Base-by-base conservation (phyloP, 2,329 filamentous ascomycete genomes). In the Colletotrichum kahawae region DNA sequence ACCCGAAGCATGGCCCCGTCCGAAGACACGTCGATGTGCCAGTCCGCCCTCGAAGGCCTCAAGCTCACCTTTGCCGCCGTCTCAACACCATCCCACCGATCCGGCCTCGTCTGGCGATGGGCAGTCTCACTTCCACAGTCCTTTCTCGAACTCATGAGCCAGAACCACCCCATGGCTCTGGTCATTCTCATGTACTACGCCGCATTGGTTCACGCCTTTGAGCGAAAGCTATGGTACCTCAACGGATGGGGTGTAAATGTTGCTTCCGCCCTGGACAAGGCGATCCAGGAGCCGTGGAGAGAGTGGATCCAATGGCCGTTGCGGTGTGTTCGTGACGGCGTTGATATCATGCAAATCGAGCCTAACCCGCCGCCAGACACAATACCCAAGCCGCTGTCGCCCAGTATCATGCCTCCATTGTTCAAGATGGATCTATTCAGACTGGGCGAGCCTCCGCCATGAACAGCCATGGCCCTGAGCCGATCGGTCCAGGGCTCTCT, bases 101-200 rank as follows among this genome's bases (percentile, higher is more conserved):
- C 60, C 10, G 73, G 73, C n/a, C 69, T 75, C 2, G 73, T 78
- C 24, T 78, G 77, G 77, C 67, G 63, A 27, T 78, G 77, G 77
- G 75, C 77, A 7, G 54, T 77, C n/a, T 77, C 76, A 3, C 62
- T 78, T 9, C 76, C 77, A 13, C 65, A 70, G 18, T 38, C 71
- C 2, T 78, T 78, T 36, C 67, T 78, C 29, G 77, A 78, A 64
- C 48, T 78, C 51, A 67, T 78, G 34, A 67, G 38, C 64, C 65
- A 71, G 36, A 70, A 73, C 10, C 70, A 77, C 31, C 76, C 69
- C 1, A 76, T 78, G 70, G 77, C 77, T 9, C 76, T 78, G 18
- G 70, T 77, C 51, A 77, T 78, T 2, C 56, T 78, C 33, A 77
- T 77, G 72, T 77, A 78, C 63, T 78, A 76, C 62, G 77, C 77